Conservation (phyloP, 805 yeast species). For the Middelhovenomyces tepae region DNA sequence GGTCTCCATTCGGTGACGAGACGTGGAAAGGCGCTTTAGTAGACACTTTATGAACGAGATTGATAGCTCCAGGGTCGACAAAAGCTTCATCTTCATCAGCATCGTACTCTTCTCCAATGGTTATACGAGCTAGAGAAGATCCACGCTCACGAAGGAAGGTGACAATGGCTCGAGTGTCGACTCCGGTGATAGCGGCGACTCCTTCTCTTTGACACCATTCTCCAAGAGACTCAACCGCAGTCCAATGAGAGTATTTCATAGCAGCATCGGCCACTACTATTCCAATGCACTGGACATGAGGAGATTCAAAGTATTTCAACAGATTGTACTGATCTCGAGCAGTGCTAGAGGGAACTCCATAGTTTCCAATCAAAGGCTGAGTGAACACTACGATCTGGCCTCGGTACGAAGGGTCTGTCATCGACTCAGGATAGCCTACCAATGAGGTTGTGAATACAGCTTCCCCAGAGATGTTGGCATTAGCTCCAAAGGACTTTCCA, state of each 20-base stretch:
- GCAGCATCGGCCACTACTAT: constrained; percentile 96
- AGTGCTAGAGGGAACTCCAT: constrained; percentile 88
- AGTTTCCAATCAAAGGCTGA: constrained; percentile 95
- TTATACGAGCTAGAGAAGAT: constrained; percentile 82
- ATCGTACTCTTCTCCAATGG: constrained; percentile 85
- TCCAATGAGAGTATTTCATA: constrained; percentile 96
- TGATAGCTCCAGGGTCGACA: constrained; percentile 81
- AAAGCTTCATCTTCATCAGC: constrained; percentile 88
- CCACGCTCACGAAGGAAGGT: constrained; percentile 93
- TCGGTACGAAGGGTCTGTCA: constrained; percentile 97
- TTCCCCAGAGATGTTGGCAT: constrained; percentile 88
- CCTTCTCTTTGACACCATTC: constrained; percentile 97
- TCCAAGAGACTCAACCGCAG: constrained; percentile 91
- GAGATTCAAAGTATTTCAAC: constrained; percentile 85
- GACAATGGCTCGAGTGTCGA: constrained; percentile 93
- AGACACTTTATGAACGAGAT: constrained; percentile 86
- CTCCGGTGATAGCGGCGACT: constrained; percentile 93
- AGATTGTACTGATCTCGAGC: constrained; percentile 77
- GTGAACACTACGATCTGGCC: constrained; percentile 97
- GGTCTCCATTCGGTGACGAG: constrained; percentile 29
- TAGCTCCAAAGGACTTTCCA: constrained; percentile 95
- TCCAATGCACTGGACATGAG: constrained; percentile 88
- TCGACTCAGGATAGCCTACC: constrained; percentile 97
- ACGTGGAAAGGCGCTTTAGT: constrained; percentile 92
- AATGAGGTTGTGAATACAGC: constrained; percentile 96